These are phyloP conservation scores for Lunasporangiospora selenospora DNA, from an alignment of 192 early-diverging fungal species.

Conservation along the genomic window DNA sequence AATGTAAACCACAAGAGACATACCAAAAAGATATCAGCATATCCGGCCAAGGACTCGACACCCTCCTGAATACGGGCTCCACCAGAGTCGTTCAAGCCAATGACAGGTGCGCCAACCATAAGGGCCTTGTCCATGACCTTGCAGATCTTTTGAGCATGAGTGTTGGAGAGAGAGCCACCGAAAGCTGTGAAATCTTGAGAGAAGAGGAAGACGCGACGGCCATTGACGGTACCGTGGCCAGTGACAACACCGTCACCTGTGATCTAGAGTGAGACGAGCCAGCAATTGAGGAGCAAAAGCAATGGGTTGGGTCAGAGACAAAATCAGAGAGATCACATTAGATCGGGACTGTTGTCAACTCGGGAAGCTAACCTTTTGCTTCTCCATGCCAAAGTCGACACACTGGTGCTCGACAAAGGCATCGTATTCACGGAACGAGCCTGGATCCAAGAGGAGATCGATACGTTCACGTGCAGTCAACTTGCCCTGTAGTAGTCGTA, in stretches of 20 bases:
- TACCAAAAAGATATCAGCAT: slow-evolving; percentile 94
- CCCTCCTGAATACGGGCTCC: slow-evolving; percentile 99
- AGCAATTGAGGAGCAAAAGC: neutral
- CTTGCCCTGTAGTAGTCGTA: slow-evolving; percentile 69
- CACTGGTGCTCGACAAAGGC: slow-evolving; percentile 96
- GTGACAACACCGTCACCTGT: slow-evolving; percentile 97
- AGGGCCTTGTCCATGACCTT: slow-evolving; percentile 96
- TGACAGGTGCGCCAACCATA: slow-evolving; percentile 90
- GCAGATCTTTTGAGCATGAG: slow-evolving; percentile 91
- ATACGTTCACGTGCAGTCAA: slow-evolving; percentile 93
- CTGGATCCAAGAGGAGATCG: slow-evolving; percentile 81
- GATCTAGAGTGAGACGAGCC: slow-evolving; percentile 52
- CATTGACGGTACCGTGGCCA: slow-evolving; percentile 93
- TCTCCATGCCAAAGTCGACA: slow-evolving; percentile 88
- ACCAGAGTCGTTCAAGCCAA: slow-evolving; percentile 96
- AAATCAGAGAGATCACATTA: neutral
- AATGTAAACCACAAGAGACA: too few species aligned
- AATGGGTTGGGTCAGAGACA: neutral
- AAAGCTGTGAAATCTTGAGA: slow-evolving; percentile 95
- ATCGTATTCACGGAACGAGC: slow-evolving; percentile 91
- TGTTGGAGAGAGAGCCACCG: slow-evolving; percentile 89
- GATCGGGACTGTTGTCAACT: neutral
- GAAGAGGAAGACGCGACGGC: slow-evolving; percentile 89
- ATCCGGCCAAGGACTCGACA: slow-evolving; percentile 94
- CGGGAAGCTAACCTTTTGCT: slow-evolving; percentile 56